These are phyloP conservation scores for Coemansia umbellata DNA, from an alignment of 192 early-diverging fungal species.

Conservation along the genomic window DNA sequence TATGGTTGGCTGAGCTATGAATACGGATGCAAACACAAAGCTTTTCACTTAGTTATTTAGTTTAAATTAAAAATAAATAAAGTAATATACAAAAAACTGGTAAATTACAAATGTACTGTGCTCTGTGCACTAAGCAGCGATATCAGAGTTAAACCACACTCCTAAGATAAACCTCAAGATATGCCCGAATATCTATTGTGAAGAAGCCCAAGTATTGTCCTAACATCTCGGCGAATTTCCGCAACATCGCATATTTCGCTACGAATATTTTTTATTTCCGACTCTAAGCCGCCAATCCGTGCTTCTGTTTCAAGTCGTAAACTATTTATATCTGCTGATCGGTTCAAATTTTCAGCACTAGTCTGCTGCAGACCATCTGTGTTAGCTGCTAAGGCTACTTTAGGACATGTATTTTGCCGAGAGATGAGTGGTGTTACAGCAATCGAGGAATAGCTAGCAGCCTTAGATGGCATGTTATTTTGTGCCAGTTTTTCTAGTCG, in stretches of 20 bases:
- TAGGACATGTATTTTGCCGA: neutral
- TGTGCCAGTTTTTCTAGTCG: neutral
- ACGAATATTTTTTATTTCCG: slow-evolving; percentile 15
- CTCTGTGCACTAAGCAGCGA: neutral
- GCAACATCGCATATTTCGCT: slow-evolving; percentile 17
- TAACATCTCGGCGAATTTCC: slow-evolving; percentile 21
- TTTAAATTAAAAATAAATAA: neutral
- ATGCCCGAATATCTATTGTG: neutral
- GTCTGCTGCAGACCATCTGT: no score
- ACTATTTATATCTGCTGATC: neutral
- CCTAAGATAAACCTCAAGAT: no score
- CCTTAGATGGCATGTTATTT: neutral
- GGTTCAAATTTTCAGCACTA: neutral
- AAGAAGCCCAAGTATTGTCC: slow-evolving; percentile 14
- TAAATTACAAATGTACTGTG: neutral
- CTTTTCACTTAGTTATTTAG: no score
- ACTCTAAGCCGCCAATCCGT: slow-evolving; percentile 13
- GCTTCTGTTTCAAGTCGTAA: neutral
- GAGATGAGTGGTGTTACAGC: neutral
- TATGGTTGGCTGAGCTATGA: no score
- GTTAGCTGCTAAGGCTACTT: neutral
- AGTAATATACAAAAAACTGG: neutral
- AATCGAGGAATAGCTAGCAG: neutral
- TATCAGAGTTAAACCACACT: no score
- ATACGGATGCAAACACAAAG: no score